A percentile compares a stretch with the other conserved stretches of the same genome.
Evolutionary conservation across 768 basidiomycete species (phyloP).

Genomic region (Chiua virens): DNA sequence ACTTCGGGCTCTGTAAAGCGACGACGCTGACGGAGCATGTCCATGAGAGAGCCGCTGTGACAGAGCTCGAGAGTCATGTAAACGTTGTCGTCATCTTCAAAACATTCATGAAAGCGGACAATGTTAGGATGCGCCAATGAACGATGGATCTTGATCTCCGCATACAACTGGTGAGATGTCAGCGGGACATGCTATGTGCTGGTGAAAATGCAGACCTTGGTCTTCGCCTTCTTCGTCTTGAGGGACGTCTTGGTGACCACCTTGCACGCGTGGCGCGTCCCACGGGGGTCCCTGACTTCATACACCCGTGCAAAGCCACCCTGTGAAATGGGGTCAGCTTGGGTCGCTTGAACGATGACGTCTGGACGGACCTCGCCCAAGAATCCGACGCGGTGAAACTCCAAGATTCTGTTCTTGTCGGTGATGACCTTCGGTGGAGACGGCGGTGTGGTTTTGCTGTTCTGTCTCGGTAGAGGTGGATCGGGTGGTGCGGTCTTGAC

Average conservation of each 20-base stretch:
- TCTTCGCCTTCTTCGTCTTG: conserved; percentile 95
- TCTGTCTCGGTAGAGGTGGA: conserved; percentile 78
- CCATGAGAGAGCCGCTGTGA: conserved; percentile 86
- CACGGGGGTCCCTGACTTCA: conserved; percentile 77
- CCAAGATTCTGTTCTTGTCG: conserved; percentile 56
- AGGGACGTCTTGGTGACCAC: conserved; percentile 91
- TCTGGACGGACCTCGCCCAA: conserved; percentile 71
- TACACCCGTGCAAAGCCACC: conserved; percentile 98
- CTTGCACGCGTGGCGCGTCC: conserved; percentile 79
- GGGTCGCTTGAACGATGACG: background rate
- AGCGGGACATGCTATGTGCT: background rate
- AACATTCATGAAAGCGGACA: conserved; percentile 88
- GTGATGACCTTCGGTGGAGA: conserved; percentile 76
- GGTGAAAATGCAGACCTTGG: conserved; percentile 61
- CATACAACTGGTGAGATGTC: conserved; percentile 68
- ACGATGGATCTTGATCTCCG: conserved; percentile 97
- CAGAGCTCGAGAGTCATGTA: conserved; percentile 98
- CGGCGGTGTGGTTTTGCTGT: conserved; percentile 77
- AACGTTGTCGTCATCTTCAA: conserved; percentile 93
- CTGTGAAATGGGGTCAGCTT: conserved; percentile 26
- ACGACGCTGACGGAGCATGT: conserved; percentile 82
- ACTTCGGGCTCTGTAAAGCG: conserved; percentile 91
- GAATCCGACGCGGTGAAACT: conserved; percentile 75
- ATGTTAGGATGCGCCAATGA: conserved; percentile 91
- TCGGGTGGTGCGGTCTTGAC: conserved; percentile 44